phyloP scores from a whole-genome alignment of 163 green algal species.

The Scenedesmus sp. region DNA sequence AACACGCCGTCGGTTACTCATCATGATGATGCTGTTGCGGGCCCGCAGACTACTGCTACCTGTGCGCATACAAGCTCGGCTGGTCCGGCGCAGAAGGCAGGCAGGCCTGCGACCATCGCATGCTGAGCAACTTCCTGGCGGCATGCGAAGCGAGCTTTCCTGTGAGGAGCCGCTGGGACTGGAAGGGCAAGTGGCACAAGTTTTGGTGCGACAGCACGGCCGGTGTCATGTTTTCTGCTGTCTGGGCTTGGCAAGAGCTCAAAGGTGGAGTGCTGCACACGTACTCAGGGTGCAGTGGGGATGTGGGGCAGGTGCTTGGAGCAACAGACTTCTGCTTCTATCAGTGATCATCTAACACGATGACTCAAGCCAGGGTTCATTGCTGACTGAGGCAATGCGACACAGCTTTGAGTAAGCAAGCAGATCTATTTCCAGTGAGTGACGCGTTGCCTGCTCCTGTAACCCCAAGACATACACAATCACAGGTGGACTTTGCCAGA shows the following conservation, averaged over 20 bases:
- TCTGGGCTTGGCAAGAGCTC: not conserved
- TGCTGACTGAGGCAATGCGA: too few relatives aligned
- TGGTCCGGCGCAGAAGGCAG: not conserved
- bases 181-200: constrained; percentile 3
- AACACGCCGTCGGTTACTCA: not conserved
- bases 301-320: not conserved
- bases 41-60: not conserved
- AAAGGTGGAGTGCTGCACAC: not conserved
- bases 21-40: not conserved
- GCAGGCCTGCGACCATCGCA: not conserved
- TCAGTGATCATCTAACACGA: not conserved
- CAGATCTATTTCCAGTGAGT: too few relatives aligned
- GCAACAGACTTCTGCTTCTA: not conserved
- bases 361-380: too few relatives aligned
- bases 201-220: not conserved
- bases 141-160: not conserved
- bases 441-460: too few relatives aligned
- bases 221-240: not conserved
- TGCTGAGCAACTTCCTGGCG: not conserved
- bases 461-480: too few relatives aligned
- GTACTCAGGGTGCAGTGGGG: not conserved
- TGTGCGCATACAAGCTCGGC: not conserved
- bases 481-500: too few relatives aligned
- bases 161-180: not conserved
- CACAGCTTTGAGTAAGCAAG: too few relatives aligned